Evolutionary conservation across 192 early-diverging fungal genomes (phyloP), one percentile per base, ranked within the genome.

Genomic region (Podila minutissima): DNA sequence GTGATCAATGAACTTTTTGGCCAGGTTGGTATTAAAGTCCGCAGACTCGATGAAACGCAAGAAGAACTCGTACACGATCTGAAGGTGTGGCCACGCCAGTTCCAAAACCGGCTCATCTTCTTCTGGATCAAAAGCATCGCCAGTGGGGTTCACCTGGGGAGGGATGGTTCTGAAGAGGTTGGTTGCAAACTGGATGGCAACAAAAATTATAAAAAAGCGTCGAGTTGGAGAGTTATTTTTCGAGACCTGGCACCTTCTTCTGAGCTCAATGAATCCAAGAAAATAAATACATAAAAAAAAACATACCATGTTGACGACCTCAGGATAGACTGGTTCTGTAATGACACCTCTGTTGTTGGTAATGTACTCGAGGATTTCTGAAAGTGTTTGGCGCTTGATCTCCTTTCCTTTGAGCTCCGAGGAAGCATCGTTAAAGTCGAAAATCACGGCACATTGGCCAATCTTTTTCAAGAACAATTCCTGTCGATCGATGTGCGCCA

Each of bases 61-160:
- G 77, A 99, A 98, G 77, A 99, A 97, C 82, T 97, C 97, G 83
- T 99, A 99, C 12, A 99, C 97, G 55, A 98, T 92, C 75, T 96
- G 96, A 55, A 99, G 83, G 85, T 99, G 98, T 63, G 97, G 97
- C 98, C 98, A 99, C 15, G 97, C 95, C 49, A 93, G 84, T 82
- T 99, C 98, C 59, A 99, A 86, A 4, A 97, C 95, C 7, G 98
- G 98, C 82, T 99, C 98, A 83, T 99, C 98, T 69, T 99, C 98
- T 75, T 99, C 98, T 11, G 98, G 97, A 84, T 99, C 98, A 74
- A 96, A 99, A 22, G 94, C 96, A 66, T 98, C 98, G 51, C 96
- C 98, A 51, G 89, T 91, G 26, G 96, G 96, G 73, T 96, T 98
- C 41, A 96, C 92, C 86, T 95, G 96, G 2, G 98, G 98, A 12